A percentile compares a stretch with the other conserved stretches of the same genome.
phyloP scores from a whole-genome alignment of 768 basidiomycete species.

The Pulveroboletus sp. region DNA sequence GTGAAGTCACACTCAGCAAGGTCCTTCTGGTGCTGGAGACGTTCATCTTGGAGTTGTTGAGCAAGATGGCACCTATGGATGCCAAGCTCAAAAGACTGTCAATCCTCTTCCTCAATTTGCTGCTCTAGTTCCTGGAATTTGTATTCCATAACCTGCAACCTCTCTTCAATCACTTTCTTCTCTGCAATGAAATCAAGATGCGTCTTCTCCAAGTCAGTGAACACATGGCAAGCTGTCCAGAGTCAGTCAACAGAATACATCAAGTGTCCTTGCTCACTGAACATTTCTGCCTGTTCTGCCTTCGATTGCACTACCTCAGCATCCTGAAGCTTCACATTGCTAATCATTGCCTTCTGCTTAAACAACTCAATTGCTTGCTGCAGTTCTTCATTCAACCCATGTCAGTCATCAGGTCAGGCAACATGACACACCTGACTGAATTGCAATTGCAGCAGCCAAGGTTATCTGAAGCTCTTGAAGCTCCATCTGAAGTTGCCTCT shows the following conservation, averaged over 20 bases:
- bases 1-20: slow-evolving; percentile 76
- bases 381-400: too few species aligned
- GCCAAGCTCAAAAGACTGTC: slow-evolving; percentile 61
- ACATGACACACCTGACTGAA: too few species aligned
- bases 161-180: slow-evolving; percentile 47
- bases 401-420: too few species aligned
- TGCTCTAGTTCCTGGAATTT: slow-evolving; percentile 56
- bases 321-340: slow-evolving; percentile 58
- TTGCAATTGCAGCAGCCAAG: too few species aligned
- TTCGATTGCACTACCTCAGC: slow-evolving; percentile 67
- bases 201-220: slow-evolving; percentile 59
- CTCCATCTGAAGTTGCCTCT: too few species aligned
- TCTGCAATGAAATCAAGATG: slow-evolving; percentile 50
- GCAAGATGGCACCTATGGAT: slow-evolving; percentile 62
- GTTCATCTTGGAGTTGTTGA: slow-evolving; percentile 74
- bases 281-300: slow-evolving; percentile 58
- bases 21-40: slow-evolving; percentile 75
- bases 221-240: slow-evolving; percentile 51
- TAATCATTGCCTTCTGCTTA: too few species aligned
- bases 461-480: too few species aligned
- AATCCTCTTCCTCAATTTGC: slow-evolving; percentile 64
- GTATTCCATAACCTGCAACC: slow-evolving; percentile 46
- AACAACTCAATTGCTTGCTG: too few species aligned
- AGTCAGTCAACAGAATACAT: slow-evolving; percentile 9
- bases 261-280: slow-evolving; percentile 39